A percentile compares a stretch with the other conserved stretches of the same genome.
These are phyloP conservation scores for Pontederia crassipes DNA, from an alignment of 176 grass and related monocot species.

Conservation along the genomic window DNA sequence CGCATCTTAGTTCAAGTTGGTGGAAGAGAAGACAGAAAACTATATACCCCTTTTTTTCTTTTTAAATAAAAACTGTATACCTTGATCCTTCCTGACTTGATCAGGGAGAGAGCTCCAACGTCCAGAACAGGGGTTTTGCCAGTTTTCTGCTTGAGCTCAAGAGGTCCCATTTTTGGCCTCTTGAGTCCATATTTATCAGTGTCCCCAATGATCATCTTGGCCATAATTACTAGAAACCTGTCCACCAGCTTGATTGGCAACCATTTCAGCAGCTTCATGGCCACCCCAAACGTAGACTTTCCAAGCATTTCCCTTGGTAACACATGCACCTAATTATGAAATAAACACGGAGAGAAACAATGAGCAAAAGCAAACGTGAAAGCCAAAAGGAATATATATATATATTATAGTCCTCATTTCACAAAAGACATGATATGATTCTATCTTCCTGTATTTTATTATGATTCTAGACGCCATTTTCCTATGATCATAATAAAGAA, in stretches of 20 bases:
- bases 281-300: slow-evolving; percentile 53
- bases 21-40: too few relatives aligned
- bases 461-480: too few relatives aligned
- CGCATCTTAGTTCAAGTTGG: slow-evolving; percentile 7
- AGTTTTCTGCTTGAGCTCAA: slow-evolving; percentile 68
- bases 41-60: too few relatives aligned
- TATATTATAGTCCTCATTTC: too few relatives aligned
- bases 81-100: slow-evolving; percentile 77
- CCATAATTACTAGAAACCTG: slow-evolving; percentile 39
- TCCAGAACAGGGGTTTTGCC: slow-evolving; percentile 94
- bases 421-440: too few relatives aligned
- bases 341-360: not conserved
- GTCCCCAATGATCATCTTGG: slow-evolving; percentile 50
- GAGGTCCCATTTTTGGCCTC: slow-evolving; percentile 73
- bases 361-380: not conserved
- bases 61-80: slow-evolving; percentile 28
- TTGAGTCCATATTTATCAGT: slow-evolving; percentile 65
- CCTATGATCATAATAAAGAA: too few relatives aligned
- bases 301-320: slow-evolving; percentile 85
- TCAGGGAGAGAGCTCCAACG: slow-evolving; percentile 70
- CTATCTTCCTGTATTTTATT: too few relatives aligned
- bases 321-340: slow-evolving; percentile 57
- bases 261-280: slow-evolving; percentile 62
- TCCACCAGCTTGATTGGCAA: slow-evolving; percentile 71
- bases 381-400: not conserved